phyloP scores from a whole-genome alignment of 805 yeast genomes.

The Myxozyma nipponensis region DNA sequence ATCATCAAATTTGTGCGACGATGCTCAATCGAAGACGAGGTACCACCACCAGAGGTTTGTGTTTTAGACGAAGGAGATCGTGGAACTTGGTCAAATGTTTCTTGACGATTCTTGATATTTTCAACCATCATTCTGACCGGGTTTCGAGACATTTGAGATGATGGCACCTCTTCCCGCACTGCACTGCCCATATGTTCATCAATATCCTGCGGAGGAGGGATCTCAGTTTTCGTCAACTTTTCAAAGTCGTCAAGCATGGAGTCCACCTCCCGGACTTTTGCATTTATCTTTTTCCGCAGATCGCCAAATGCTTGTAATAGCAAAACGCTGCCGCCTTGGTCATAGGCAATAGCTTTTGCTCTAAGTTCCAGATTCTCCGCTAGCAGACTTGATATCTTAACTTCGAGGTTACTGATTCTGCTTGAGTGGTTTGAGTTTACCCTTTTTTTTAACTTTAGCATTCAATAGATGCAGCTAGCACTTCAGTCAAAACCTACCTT shows the following conservation, averaged over 20 bases:
- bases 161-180: background rate
- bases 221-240: conserved; percentile 3
- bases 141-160: no score
- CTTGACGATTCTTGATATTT: background rate
- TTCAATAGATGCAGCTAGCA: background rate
- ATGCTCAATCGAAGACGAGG: background rate
- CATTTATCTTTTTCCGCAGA: conserved; percentile 5
- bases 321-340: conserved; percentile 13
- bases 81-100: background rate
- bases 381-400: conserved; percentile 13
- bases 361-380: conserved; percentile 26
- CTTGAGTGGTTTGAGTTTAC: conserved; percentile 25
- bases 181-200: background rate
- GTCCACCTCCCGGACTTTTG: conserved; percentile 18
- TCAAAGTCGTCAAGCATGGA: conserved; percentile 13
- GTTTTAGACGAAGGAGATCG: background rate
- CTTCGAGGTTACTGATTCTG: conserved; percentile 20
- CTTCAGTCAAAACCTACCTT: conserved; percentile 13
- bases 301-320: conserved; percentile 9
- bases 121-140: background rate
- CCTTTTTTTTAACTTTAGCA: conserved; percentile 1
- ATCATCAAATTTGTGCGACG: background rate
- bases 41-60: no score
- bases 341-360: conserved; percentile 16
- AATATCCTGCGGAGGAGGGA: background rate